Evolutionary conservation across 495 filamentous ascomycete species (phyloP), one percentile per base, ranked within the genome.

Genomic region (Daldinia childiae): DNA sequence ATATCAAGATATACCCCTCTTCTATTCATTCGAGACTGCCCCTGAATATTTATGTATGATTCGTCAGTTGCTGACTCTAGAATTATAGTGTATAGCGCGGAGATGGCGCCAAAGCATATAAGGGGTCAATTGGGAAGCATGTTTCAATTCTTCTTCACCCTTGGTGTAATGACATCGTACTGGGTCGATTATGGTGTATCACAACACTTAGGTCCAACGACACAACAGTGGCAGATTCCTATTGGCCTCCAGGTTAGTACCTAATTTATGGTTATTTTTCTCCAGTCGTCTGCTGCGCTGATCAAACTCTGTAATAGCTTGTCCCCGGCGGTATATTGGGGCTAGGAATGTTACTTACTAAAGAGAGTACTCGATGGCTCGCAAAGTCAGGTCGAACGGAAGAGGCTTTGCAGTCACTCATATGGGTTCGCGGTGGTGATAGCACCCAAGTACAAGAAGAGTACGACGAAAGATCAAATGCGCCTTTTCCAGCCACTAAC

Each of bases 61-160:
- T 36, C 34, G 4, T 5, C n/a, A 3, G 4, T 38, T 38, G 19
- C 6, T 41, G 11, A 57, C 39, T 26, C 24, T n/a, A 17, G 3
- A 12, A 11, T n/a, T 32, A n/a, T 43, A 69, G 59, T 86, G 72
- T 87, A 82, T 67, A 81, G 75, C 30, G 80, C 83, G 3, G 85
- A 86, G 64, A 87, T 85, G 83, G 78, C 83, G 0, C 85, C 84
- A 17, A 85, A 84, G 67, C 77, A 84, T 52, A 82, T 86, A 17
- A 79, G 84, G 12, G 84, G 83, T 34, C 77, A 78, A 62, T 63
- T 85, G 6, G 83, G 72, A 54, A 81, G 74, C 9, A 76, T 83
- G 27, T 82, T 84, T 29, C 84, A 86, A 65, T 80, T 79, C 69
- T 80, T 86, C 64, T 86, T 83, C 54, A 81, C 82, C 0, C 68